A percentile compares a stretch with the other conserved stretches of the same genome.
phyloP scores from a whole-genome alignment of 2,329 filamentous ascomycete genomes.

The Tolypocladium inflatum region DNA sequence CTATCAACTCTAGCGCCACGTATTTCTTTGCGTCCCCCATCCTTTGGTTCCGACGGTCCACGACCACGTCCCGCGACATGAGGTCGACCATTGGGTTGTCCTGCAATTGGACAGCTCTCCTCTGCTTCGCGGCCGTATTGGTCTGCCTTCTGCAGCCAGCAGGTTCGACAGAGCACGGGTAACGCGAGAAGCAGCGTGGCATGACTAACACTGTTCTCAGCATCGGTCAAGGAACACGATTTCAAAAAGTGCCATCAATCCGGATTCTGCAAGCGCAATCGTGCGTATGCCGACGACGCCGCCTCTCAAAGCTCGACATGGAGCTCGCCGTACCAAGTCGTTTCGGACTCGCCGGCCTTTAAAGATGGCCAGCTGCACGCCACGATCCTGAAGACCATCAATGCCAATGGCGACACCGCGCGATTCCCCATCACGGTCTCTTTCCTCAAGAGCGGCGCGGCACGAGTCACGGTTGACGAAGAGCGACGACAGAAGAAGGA shows the following conservation, averaged over 20 bases:
- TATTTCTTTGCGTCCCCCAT: not conserved
- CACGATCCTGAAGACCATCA: conserved; percentile 70
- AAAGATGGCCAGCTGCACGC: conserved; percentile 73
- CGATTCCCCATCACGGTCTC: conserved; percentile 75
- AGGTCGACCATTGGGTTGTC: conserved; percentile 39
- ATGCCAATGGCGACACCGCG: conserved; percentile 53
- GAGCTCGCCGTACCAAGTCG: conserved; percentile 72
- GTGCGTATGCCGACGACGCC: conserved; percentile 75
- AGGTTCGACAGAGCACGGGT: conserved; percentile 36
- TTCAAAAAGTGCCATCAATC: conserved; percentile 97
- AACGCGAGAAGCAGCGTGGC: not conserved
- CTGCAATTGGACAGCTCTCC: conserved; percentile 54
- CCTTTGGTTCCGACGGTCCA: conserved; percentile 1
- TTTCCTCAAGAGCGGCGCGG: conserved; percentile 83
- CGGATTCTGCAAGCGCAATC: conserved; percentile 94
- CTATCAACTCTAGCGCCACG: not conserved
- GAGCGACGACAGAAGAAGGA: conserved; percentile 82
- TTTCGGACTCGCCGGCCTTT: conserved; percentile 62
- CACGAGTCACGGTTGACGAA: conserved; percentile 83
- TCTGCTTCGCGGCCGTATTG: conserved; percentile 50
- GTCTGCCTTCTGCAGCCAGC: conserved; percentile 53
- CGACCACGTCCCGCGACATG: conserved; percentile 31
- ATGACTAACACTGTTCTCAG: conserved; percentile 32
- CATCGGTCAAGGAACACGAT: conserved; percentile 84
- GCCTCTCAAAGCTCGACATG: conserved; percentile 55